These are phyloP conservation scores for Bisporella sp. DNA, from an alignment of 2,329 filamentous ascomycete species.

Conservation along the genomic window DNA sequence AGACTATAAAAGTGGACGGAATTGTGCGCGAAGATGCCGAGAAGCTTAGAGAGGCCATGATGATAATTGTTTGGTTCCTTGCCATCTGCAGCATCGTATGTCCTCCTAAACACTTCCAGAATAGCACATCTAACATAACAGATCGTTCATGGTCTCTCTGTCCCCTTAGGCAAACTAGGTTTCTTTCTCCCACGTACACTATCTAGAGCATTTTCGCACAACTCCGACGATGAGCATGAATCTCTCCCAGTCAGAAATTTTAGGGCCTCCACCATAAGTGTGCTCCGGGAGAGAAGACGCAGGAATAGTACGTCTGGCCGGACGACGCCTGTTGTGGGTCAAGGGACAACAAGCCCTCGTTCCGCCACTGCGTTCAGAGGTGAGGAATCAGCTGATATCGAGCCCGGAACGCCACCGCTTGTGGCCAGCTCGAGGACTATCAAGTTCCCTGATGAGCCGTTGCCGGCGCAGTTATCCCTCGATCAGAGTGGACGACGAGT, in stretches of 20 bases:
- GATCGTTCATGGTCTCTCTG: conserved; percentile 76
- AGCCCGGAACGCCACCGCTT: conserved; percentile 11
- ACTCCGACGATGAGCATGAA: conserved; percentile 11
- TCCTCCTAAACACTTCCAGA: background rate
- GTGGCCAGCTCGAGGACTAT: conserved; percentile 29
- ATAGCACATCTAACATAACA: conserved; percentile 22
- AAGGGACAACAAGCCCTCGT: background rate
- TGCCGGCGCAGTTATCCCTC: too few species aligned
- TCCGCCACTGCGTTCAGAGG: background rate
- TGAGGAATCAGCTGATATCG: background rate
- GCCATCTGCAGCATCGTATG: conserved; percentile 75
- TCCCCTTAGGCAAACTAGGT: conserved; percentile 63
- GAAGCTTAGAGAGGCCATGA: conserved; percentile 57
- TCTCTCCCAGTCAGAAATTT: conserved; percentile 11
- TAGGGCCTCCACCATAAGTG: conserved; percentile 5
- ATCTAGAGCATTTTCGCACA: conserved; percentile 32
- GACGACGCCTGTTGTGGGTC: background rate
- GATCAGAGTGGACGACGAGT: too few species aligned
- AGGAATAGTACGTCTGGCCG: background rate
- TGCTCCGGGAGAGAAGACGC: conserved; percentile 16
- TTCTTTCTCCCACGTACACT: conserved; percentile 57
- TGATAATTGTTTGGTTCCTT: conserved; percentile 79
- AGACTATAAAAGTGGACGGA: conserved; percentile 48
- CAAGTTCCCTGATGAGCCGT: conserved; percentile 35
- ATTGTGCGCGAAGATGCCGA: conserved; percentile 57